Base-by-base conservation (phyloP, 495 filamentous ascomycete genomes). In the Tricharina praecox region DNA sequence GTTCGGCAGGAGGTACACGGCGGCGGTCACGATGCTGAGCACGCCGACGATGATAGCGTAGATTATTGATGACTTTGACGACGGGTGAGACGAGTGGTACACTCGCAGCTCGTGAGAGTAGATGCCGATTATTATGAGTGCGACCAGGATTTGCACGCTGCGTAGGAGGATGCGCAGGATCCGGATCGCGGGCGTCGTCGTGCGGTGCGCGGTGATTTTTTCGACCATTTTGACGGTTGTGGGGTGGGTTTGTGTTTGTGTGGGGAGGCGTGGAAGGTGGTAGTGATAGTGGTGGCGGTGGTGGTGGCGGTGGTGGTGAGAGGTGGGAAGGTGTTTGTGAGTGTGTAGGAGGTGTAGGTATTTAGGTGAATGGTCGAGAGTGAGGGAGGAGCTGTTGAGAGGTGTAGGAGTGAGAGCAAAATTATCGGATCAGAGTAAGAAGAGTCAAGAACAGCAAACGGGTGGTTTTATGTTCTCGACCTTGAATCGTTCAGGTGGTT, bases 111-210 rank as follows among this genome's bases (percentile, higher is more conserved):
- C 72, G 9, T 56, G 52, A 33, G 70, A 75, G 59, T 83, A 83
- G 36, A 82, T 69, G 15, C 72, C 78, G 13, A 72, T 64, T 47
- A 79, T 71, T 1, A 72, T 66, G 30, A 83, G 58, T 10, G 70
- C 77, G 54, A 81, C 64, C 59, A 75, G 62, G 61, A 82, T 69
- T 56, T 82, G 77, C 13, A 75, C 54, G 61, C 73, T 61, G 49
- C 77, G 73, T 0, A 76, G 52, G 44, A 61, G 19, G 2, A 68
- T 55, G 40, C 50, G 47, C 3, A 43, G 16, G 24, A 51, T 18
- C 3, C 45, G 34, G 15, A 52, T 32, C 8, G 37, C 45, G 4
- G 55, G 55, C 11, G 23, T 34, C 3, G 41, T 3, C 11, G 49
- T 24, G 10, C 50, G 53, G 40, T 52, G 49, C 23, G 46, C 34